Conservation (phyloP, 2,329 filamentous ascomycete genomes). For the Amauroascus niger region DNA sequence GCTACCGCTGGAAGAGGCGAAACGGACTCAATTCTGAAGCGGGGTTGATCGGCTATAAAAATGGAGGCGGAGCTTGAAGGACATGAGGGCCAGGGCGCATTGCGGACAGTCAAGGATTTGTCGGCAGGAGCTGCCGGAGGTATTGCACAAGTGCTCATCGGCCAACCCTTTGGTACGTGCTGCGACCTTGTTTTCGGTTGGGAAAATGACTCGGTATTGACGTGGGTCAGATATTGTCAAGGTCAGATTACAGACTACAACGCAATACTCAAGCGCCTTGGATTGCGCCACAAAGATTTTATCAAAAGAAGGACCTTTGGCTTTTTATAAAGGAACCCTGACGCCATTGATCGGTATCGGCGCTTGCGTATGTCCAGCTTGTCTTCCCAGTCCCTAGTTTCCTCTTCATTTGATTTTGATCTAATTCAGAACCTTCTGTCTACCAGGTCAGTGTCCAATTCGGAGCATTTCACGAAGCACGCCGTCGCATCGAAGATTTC, state of each 20-base stretch:
- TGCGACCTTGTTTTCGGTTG: conserved; percentile 9
- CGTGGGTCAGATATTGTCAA: conserved; percentile 74
- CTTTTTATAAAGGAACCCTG: conserved; percentile 97
- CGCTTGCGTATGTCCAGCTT: conserved; percentile 67
- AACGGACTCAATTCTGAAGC: not conserved
- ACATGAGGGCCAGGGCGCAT: conserved; percentile 30
- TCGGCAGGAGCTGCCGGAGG: conserved; percentile 85
- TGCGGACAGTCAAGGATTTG: conserved; percentile 73
- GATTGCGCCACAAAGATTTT: conserved; percentile 76
- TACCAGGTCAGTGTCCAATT: conserved; percentile 77
- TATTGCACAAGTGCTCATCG: conserved; percentile 82
- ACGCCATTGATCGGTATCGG: conserved; percentile 93
- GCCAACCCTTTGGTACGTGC: conserved; percentile 55
- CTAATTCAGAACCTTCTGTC: conserved; percentile 4
- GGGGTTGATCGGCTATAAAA: not conserved
- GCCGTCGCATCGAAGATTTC: conserved; percentile 68
- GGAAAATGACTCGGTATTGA: not conserved
- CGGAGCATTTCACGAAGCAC: conserved; percentile 87
- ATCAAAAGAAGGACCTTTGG: conserved; percentile 73
- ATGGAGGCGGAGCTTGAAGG: conserved; percentile 22
- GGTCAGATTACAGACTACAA: conserved; percentile 85
- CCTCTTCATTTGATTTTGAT: not conserved
- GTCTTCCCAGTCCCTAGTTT: not conserved
- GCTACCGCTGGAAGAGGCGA: not conserved
- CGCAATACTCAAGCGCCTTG: conserved; percentile 68